Evolutionary conservation across 768 basidiomycete genomes (phyloP).

Genomic region (Artomyces pyxidatus): DNA sequence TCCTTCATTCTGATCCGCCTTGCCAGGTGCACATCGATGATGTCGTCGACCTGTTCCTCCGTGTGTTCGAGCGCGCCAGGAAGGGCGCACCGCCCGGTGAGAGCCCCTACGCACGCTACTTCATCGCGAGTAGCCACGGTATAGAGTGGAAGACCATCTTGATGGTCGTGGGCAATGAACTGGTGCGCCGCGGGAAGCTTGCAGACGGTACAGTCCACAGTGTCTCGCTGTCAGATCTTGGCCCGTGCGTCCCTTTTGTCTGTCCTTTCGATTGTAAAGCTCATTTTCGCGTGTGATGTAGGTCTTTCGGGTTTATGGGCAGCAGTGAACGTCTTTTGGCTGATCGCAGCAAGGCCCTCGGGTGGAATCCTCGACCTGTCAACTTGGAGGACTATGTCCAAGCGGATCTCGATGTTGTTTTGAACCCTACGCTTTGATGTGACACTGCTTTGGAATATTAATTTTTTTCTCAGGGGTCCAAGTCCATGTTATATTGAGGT

Average conservation of each 20-base stretch:
- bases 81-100: not conserved
- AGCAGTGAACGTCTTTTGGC: not conserved
- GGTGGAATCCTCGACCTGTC: not conserved
- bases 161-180: not conserved
- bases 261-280: not conserved
- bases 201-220: not conserved
- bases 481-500: too few species aligned
- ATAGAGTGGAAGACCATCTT: not conserved
- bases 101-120: slow-evolving; percentile 1
- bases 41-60: not conserved
- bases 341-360: not conserved
- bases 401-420: not conserved
- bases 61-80: not conserved
- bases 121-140: not conserved
- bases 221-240: not conserved
- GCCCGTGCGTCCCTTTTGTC: not conserved
- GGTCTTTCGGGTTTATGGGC: not conserved
- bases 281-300: too few species aligned
- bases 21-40: not conserved
- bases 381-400: not conserved
- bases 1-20: not conserved
- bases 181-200: not conserved
- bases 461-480: too few species aligned
- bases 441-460: too few species aligned
- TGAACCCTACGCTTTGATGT: too few species aligned